phyloP scores from a whole-genome alignment of 306 rosid species.

The Mucuna pruriens region DNA sequence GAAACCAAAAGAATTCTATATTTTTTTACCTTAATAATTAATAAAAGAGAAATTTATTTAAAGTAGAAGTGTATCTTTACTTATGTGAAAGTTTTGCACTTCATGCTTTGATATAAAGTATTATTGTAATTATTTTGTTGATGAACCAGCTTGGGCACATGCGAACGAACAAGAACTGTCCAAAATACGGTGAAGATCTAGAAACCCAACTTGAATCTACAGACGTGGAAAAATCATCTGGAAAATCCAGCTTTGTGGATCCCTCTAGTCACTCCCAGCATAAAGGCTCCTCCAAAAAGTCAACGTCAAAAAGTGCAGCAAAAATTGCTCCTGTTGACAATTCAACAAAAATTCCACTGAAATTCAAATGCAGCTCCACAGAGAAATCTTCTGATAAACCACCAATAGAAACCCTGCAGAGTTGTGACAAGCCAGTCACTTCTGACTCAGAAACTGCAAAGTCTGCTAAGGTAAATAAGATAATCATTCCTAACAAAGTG shows the following conservation, averaged over 20 bases:
- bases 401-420: constrained; percentile 55
- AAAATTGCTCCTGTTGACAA: constrained; percentile 67
- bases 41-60: neutral
- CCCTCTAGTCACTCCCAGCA: constrained; percentile 65
- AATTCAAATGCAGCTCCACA: constrained; percentile 82
- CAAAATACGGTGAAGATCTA: constrained; percentile 86
- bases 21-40: constrained; percentile 22
- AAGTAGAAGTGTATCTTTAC: neutral
- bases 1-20: neutral
- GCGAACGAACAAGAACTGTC: constrained; percentile 99
- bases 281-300: constrained; percentile 70
- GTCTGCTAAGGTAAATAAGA: constrained; percentile 69
- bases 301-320: constrained; percentile 57
- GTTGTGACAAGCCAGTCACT: constrained; percentile 65
- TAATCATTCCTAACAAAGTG: constrained; percentile 67
- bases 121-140: constrained; percentile 38
- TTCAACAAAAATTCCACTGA: constrained; percentile 64
- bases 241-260: constrained; percentile 65
- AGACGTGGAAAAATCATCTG: constrained; percentile 67
- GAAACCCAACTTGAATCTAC: constrained; percentile 68
- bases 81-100: constrained; percentile 14
- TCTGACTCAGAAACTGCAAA: constrained; percentile 83
- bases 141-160: constrained; percentile 86
- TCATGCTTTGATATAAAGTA: constrained; percentile 13
- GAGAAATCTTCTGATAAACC: constrained; percentile 75